These are phyloP conservation scores for Metahyphopichia silvanorum DNA, from an alignment of 805 yeast species.

Conservation along the genomic window DNA sequence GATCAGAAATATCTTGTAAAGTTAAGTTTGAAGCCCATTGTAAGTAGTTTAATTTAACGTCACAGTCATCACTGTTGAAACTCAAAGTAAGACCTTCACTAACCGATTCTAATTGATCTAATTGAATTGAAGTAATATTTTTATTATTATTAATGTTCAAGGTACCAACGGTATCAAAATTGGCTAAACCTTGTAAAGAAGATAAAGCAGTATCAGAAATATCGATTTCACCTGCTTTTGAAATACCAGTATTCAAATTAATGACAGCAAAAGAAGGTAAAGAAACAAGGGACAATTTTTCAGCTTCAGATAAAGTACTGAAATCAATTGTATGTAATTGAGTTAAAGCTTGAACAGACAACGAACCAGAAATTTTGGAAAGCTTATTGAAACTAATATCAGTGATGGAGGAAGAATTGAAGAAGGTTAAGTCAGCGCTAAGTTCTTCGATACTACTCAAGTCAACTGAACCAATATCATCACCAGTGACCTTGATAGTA, in stretches of 20 bases:
- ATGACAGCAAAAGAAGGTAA: conserved; percentile 40
- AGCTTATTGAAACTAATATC: conserved; percentile 27
- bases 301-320: conserved; percentile 24
- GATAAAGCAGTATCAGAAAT: conserved; percentile 42
- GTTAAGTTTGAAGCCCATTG: conserved; percentile 43
- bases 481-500: conserved; percentile 34
- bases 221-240: conserved; percentile 28
- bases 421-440: conserved; percentile 28
- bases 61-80: conserved; percentile 38
- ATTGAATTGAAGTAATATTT: conserved; percentile 35
- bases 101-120: conserved; percentile 28
- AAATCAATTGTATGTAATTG: conserved; percentile 37
- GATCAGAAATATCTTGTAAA: conserved; percentile 35
- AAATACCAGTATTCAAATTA: conserved; percentile 34
- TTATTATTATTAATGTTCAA: conserved; percentile 43
- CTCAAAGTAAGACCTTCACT: conserved; percentile 33
- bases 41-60: conserved; percentile 31
- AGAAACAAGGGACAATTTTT: conserved; percentile 32
- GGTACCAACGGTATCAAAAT: conserved; percentile 26
- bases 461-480: conserved; percentile 25
- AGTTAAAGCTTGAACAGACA: conserved; percentile 34
- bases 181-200: conserved; percentile 30
- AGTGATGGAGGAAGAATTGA: conserved; percentile 38
- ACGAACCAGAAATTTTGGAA: conserved; percentile 31
- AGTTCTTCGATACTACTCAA: conserved; percentile 26